A percentile compares a stretch with the other conserved stretches of the same genome.
Conservation (phyloP, 1,284 basidiomycete genomes). For the Phylloboletellus chloephorus region DNA sequence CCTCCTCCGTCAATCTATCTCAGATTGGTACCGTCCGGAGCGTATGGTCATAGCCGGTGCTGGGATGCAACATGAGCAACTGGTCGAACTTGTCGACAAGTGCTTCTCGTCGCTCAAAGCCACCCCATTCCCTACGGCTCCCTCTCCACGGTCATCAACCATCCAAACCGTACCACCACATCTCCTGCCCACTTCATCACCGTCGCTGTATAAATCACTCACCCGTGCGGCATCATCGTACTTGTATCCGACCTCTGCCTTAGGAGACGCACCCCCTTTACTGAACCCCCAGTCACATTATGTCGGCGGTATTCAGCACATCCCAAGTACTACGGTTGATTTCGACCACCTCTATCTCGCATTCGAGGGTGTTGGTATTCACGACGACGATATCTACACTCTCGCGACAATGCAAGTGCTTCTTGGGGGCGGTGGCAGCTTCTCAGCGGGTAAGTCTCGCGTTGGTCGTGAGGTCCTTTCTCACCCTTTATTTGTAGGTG, state of each 20-base stretch:
- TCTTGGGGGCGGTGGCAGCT: constrained; percentile 91
- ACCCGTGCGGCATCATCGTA: constrained; percentile 70
- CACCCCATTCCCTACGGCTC: constrained; percentile 28
- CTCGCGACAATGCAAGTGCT: constrained; percentile 94
- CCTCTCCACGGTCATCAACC: constrained; percentile 32
- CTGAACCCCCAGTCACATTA: constrained; percentile 58
- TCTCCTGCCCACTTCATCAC: constrained; percentile 48
- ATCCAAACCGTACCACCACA: constrained; percentile 42
- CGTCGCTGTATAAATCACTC: constrained; percentile 60
- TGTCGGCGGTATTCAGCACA: constrained; percentile 79
- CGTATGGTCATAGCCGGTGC: constrained; percentile 92
- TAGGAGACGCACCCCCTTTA: constrained; percentile 25
- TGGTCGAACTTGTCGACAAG: constrained; percentile 81
- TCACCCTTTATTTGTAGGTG: constrained; percentile 47
- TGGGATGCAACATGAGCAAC: constrained; percentile 85
- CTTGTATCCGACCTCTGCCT: constrained; percentile 46
- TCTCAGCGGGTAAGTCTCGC: constrained; percentile 72
- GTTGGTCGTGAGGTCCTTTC: constrained; percentile 2
- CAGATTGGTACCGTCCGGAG: constrained; percentile 88
- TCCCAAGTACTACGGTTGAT: constrained; percentile 65
- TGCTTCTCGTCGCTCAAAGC: constrained; percentile 74
- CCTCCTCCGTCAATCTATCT: constrained; percentile 64
- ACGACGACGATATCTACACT: constrained; percentile 92
- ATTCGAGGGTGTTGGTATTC: constrained; percentile 89
- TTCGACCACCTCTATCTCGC: constrained; percentile 93